Evolutionary conservation across 306 rosid genomes (phyloP), one percentile per base, ranked within the genome.

Genomic region (Vigna reflexopilosa): DNA sequence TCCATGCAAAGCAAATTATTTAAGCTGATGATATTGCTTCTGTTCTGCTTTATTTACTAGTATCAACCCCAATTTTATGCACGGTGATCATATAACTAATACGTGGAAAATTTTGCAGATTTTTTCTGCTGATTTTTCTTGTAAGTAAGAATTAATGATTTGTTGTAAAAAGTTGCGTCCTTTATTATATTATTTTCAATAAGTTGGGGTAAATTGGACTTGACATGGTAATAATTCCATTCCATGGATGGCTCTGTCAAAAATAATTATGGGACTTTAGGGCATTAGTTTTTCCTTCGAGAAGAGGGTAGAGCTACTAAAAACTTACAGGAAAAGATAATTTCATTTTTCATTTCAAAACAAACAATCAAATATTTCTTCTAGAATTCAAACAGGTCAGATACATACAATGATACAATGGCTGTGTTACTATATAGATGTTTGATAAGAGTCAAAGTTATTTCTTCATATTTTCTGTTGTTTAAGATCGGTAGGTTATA

Each of bases 401-500:
- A 28, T 51, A 55, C 67, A 40, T 66, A 44, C 40, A 7, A 26
- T 52, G 79, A 40, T 66, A 54, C 50, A 7, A 26, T 52, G 75
- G 42, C 15, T 67, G 7, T n/a, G 57, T 52, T 55, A 55, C 30
- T 9, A 11, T 56, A 22, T 65, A n/a, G 51, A 67, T 63, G 62
- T 68, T 52, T 58, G 73, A 62, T 20, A 20, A 57, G 65, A 45
- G 52, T 63, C 14, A 30, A 55, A 55, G 38, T 47, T 74, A 40
- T 66, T 59, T 57, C 70, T 19, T 38, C 59, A 40, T 44, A 67
- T 47, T 69, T 68, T 30, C 51, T 70, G 71, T 58, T 47, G 67
- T 67, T 77, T 55, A 36, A 77, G 57, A 54, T 65, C 48, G 71
- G 28, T 58, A 51, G 65, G 10, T 72, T 73, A 54, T 72, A 40